A percentile compares a stretch with the other conserved stretches of the same genome.
phyloP scores from a whole-genome alignment of 352 stramenopile genomes.

The Phytophthora idaei region DNA sequence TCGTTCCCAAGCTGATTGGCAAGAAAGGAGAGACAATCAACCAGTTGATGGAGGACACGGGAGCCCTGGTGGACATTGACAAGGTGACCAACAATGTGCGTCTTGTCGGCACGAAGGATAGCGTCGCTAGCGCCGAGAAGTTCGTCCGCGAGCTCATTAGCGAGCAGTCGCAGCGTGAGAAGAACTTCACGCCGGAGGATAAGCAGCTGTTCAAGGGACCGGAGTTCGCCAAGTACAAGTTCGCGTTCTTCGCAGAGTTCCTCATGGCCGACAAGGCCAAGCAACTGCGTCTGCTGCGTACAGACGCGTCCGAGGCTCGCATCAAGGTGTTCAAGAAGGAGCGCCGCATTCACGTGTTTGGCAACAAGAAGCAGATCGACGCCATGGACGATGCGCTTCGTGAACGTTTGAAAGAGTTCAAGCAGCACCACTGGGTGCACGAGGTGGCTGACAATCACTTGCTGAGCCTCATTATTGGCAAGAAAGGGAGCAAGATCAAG shows the following conservation, averaged over 20 bases:
- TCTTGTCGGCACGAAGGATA: slow-evolving; percentile 65
- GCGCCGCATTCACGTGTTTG: slow-evolving; percentile 61
- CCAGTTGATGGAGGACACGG: slow-evolving; percentile 83
- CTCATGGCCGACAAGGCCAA: slow-evolving; percentile 79
- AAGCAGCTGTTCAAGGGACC: slow-evolving; percentile 44
- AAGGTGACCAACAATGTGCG: slow-evolving; percentile 74
- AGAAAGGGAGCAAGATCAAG: slow-evolving; percentile 83
- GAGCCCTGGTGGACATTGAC: slow-evolving; percentile 77
- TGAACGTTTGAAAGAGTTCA: slow-evolving; percentile 59
- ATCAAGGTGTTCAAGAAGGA: slow-evolving; percentile 80
- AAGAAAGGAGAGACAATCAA: slow-evolving; percentile 88
- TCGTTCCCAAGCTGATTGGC: slow-evolving; percentile 84
- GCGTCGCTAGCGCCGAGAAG: slow-evolving; percentile 54
- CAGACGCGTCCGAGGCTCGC: slow-evolving; percentile 57
- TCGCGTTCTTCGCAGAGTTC: slow-evolving; percentile 82
- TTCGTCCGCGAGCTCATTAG: slow-evolving; percentile 70
- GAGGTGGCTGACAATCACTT: slow-evolving; percentile 64
- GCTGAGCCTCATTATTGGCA: slow-evolving; percentile 82
- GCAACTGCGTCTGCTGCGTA: slow-evolving; percentile 67
- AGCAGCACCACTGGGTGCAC: slow-evolving; percentile 61
- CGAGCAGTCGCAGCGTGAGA: slow-evolving; percentile 67
- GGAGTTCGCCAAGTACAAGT: slow-evolving; percentile 63
- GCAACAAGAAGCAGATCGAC: slow-evolving; percentile 69
- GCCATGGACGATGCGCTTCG: slow-evolving; percentile 68
- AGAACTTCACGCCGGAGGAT: slow-evolving; percentile 54